Evolutionary conservation across 2,329 filamentous ascomycete species (phyloP).

Genomic region (Fusarium brachygibbosum): DNA sequence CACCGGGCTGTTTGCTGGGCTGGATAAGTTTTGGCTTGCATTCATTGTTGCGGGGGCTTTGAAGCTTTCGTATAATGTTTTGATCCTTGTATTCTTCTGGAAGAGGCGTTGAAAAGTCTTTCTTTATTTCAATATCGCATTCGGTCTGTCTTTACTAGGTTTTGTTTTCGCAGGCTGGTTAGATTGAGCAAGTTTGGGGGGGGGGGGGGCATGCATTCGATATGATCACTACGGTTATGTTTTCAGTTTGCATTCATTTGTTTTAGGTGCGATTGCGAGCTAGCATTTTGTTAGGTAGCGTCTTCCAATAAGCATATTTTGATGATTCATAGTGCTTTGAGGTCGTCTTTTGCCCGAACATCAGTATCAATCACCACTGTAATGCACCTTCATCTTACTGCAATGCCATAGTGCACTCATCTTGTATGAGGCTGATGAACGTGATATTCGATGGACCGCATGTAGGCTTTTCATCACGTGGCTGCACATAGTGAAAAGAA

Average conservation of each 20-base stretch:
- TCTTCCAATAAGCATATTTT: background rate
- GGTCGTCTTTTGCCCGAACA: background rate
- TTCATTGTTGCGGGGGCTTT: conserved; percentile 41
- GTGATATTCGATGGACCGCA: too few relatives aligned
- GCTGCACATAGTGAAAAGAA: background rate
- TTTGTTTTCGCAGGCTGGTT: background rate
- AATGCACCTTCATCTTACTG: background rate
- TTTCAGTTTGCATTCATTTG: background rate
- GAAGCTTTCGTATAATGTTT: conserved; percentile 38
- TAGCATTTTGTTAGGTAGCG: background rate
- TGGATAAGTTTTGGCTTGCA: conserved; percentile 43
- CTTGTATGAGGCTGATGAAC: too few relatives aligned
- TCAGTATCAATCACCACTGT: background rate
- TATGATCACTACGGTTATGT: background rate
- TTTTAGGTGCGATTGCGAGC: background rate
- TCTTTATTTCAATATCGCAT: background rate
- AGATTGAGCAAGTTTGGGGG: too few relatives aligned
- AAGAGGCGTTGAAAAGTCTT: conserved; percentile 27
- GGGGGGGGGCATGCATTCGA: background rate
- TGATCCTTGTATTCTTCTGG: conserved; percentile 45
- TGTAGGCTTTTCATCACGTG: too few relatives aligned
- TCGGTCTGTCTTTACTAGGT: background rate
- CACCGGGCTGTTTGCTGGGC: conserved; percentile 35
- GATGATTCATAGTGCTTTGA: background rate
- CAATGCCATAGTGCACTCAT: too few relatives aligned